phyloP scores from a whole-genome alignment of 108 stramenopile genomes.

The Cyclotella sp. region DNA sequence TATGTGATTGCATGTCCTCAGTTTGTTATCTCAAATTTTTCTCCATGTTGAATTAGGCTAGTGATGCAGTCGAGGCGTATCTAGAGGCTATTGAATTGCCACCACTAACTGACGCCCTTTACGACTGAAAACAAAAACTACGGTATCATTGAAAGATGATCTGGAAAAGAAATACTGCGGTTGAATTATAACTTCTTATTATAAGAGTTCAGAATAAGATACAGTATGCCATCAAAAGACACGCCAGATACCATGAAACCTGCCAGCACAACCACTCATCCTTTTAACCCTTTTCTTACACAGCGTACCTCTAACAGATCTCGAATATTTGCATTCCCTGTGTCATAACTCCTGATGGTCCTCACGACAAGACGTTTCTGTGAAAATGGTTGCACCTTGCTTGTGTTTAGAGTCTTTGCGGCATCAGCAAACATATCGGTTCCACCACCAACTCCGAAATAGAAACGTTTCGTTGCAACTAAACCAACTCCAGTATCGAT shows the following conservation, averaged over 20 bases:
- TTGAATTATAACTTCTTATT: too few relatives aligned
- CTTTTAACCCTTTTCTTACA: not conserved
- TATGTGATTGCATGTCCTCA: too few relatives aligned
- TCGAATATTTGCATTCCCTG: slow-evolving; percentile 81
- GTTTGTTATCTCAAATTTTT: not conserved
- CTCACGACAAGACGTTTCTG: slow-evolving; percentile 30
- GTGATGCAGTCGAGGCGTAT: slow-evolving; percentile 36
- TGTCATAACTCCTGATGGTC: slow-evolving; percentile 57
- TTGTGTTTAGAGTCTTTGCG: slow-evolving; percentile 17
- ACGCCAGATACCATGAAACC: too few relatives aligned
- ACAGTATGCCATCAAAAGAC: too few relatives aligned
- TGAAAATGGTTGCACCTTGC: not conserved
- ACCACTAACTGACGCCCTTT: slow-evolving; percentile 50
- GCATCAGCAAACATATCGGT: slow-evolving; percentile 60
- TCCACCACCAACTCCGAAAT: slow-evolving; percentile 90
- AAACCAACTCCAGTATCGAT: slow-evolving; percentile 63
- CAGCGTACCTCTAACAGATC: slow-evolving; percentile 63
- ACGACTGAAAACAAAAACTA: slow-evolving; percentile 13
- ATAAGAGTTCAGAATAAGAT: too few relatives aligned
- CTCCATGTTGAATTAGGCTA: slow-evolving; percentile 14
- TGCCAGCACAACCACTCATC: too few relatives aligned
- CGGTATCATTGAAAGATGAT: too few relatives aligned
- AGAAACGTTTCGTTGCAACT: slow-evolving; percentile 85
- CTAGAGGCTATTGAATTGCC: slow-evolving; percentile 57
- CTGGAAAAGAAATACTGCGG: too few relatives aligned